A percentile compares a stretch with the other conserved stretches of the same genome.
These are phyloP conservation scores for Plantago major DNA, from an alignment of 257 asterid species.

Conservation along the genomic window DNA sequence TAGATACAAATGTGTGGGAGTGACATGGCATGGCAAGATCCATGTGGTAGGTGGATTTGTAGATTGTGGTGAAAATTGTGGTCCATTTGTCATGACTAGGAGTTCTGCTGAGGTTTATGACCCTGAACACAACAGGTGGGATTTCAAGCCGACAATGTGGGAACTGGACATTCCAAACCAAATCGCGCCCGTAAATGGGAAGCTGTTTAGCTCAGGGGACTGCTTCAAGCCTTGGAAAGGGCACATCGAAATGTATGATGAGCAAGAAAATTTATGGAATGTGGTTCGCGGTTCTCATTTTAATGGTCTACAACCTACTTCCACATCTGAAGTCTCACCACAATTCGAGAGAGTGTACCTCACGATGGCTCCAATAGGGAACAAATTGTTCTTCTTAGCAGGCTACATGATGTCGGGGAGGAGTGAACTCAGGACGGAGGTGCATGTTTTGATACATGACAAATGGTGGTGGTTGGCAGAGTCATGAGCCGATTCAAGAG, in stretches of 20 bases:
- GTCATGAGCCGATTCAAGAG: constrained; percentile 44
- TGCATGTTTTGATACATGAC: constrained; percentile 50
- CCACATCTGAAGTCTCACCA: constrained; percentile 20
- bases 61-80: constrained; percentile 27
- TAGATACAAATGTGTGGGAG: constrained; percentile 63
- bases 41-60: constrained; percentile 65
- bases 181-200: constrained; percentile 45
- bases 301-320: constrained; percentile 26
- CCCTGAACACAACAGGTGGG: constrained; percentile 29
- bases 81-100: constrained; percentile 38
- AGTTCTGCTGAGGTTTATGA: constrained; percentile 62
- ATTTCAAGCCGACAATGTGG: constrained; percentile 56
- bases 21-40: constrained; percentile 44
- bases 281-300: constrained; percentile 40
- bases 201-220: constrained; percentile 64
- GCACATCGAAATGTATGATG: constrained; percentile 46
- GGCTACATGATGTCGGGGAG: constrained; percentile 42
- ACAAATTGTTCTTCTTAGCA: constrained; percentile 37
- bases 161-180: constrained; percentile 66
- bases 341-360: constrained; percentile 32
- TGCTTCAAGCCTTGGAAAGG: constrained; percentile 63
- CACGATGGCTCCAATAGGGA: constrained; percentile 57
- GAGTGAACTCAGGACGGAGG: constrained; percentile 33
- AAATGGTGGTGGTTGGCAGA: constrained; percentile 41
- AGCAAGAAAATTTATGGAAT: constrained; percentile 47